Evolutionary conservation across 768 basidiomycete species (phyloP).

Genomic region (Tricholoma furcatifolium): DNA sequence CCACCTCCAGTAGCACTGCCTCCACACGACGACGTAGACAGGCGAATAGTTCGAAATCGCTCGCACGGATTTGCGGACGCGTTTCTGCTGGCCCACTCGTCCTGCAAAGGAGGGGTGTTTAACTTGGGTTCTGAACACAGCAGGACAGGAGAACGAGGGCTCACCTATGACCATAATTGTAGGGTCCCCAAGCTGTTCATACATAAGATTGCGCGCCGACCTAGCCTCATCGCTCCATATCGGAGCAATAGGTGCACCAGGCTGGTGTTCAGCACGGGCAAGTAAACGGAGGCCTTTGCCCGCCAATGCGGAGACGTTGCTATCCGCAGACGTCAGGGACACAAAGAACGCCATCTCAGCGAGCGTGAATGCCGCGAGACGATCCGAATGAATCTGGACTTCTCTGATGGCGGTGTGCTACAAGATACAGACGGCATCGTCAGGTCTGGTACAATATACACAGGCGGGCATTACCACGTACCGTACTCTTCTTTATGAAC

Average conservation of each 20-base stretch:
- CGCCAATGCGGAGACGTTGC: conserved; percentile 63
- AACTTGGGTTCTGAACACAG: conserved; percentile 8
- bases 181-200: conserved; percentile 79
- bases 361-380: conserved; percentile 62
- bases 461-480: conserved; percentile 22
- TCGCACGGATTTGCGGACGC: conserved; percentile 70
- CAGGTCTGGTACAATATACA: neutral
- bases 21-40: conserved; percentile 78
- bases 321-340: conserved; percentile 68
- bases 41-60: conserved; percentile 61
- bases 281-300: conserved; percentile 68
- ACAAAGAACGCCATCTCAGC: conserved; percentile 75
- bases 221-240: conserved; percentile 58
- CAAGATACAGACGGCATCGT: neutral
- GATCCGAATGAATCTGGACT: conserved; percentile 50
- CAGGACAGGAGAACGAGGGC: conserved; percentile 22
- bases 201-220: conserved; percentile 69
- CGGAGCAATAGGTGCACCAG: conserved; percentile 50
- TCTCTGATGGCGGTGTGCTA: conserved; percentile 36
- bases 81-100: conserved; percentile 77
- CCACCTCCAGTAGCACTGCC: conserved; percentile 82
- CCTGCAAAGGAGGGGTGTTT: conserved; percentile 37
- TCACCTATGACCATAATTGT: conserved; percentile 66
- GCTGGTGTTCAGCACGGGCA: conserved; percentile 64
- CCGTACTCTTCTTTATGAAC: conserved; percentile 49